Percentiles rank a stretch among this genome's conserved stretches.
Conservation (phyloP, 805 yeast species). For the Peterozyma xylosa region DNA sequence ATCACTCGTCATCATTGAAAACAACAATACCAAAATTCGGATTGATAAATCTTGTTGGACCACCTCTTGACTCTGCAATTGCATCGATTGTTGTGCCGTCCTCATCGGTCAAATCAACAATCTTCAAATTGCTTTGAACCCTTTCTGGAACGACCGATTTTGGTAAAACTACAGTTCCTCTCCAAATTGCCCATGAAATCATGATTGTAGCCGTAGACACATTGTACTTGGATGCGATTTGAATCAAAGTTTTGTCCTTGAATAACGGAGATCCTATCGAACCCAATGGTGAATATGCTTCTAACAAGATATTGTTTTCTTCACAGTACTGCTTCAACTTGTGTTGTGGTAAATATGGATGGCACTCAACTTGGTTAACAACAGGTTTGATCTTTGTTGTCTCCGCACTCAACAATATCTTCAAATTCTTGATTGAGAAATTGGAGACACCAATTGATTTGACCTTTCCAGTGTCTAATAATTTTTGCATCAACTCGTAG, state of each 20-base stretch:
- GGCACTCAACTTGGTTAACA: constrained; percentile 69
- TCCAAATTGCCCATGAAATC: constrained; percentile 50
- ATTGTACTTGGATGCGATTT: constrained; percentile 33
- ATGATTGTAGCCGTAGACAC: constrained; percentile 42
- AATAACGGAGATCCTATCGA: constrained; percentile 39
- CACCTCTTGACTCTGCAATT: constrained; percentile 1
- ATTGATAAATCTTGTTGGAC: constrained; percentile 2
- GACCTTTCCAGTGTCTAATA: constrained; percentile 44
- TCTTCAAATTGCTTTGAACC: constrained; percentile 25
- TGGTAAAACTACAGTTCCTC: constrained; percentile 37
- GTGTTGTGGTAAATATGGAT: constrained; percentile 63
- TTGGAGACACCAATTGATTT: constrained; percentile 78
- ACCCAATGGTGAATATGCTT: constrained; percentile 83
- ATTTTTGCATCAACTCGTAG: constrained; percentile 59
- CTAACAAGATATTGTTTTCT: constrained; percentile 46
- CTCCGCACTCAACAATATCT: constrained; percentile 42
- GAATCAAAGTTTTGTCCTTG: constrained; percentile 35
- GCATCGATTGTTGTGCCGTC: constrained; percentile 3
- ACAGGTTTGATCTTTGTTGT: constrained; percentile 53
- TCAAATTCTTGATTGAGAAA: constrained; percentile 48
- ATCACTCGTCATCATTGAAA: constrained; percentile 16
- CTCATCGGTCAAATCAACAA: constrained; percentile 1
- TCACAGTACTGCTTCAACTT: constrained; percentile 48
- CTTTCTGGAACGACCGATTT: constrained; percentile 26
- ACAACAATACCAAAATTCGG: constrained; percentile 26